Evolutionary conservation across 257 asterid species (phyloP).

Genomic region (Vinca minor): DNA sequence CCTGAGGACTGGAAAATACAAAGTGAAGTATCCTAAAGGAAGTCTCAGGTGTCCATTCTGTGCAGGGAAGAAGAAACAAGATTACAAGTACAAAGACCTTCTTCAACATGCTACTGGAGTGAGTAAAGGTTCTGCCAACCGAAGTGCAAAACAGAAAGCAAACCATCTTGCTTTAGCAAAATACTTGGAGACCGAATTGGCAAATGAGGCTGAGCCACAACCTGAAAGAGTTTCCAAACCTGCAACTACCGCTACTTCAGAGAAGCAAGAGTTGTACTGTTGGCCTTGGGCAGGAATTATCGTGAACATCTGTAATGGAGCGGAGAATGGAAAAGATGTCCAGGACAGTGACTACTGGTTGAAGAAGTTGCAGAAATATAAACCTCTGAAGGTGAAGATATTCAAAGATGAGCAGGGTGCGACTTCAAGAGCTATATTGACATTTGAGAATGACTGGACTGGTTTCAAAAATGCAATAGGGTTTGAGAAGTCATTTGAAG

Average conservation of each 20-base stretch:
- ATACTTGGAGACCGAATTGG: slow-evolving; percentile 49
- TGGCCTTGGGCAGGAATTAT: slow-evolving; percentile 87
- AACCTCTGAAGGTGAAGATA: slow-evolving; percentile 37
- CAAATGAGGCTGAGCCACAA: slow-evolving; percentile 44
- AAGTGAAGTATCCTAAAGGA: slow-evolving; percentile 75
- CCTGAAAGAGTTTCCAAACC: slow-evolving; percentile 36
- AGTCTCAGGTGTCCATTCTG: slow-evolving; percentile 86
- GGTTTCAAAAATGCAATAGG: slow-evolving; percentile 56
- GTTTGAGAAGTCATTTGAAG: slow-evolving; percentile 54
- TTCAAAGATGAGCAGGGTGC: slow-evolving; percentile 33
- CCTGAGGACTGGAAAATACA: slow-evolving; percentile 53
- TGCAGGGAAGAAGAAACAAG: slow-evolving; percentile 93
- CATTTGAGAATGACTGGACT: slow-evolving; percentile 51
- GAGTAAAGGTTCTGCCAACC: slow-evolving; percentile 65
- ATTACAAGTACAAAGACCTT: slow-evolving; percentile 76
- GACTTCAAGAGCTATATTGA: slow-evolving; percentile 36
- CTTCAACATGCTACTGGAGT: slow-evolving; percentile 76
- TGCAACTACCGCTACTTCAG: slow-evolving; percentile 26
- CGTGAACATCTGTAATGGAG: slow-evolving; percentile 37
- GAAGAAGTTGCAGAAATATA: slow-evolving; percentile 35
- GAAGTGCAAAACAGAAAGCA: slow-evolving; percentile 62
- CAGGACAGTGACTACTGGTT: slow-evolving; percentile 35
- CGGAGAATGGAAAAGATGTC: slow-evolving; percentile 20
- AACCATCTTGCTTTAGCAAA: slow-evolving; percentile 69
- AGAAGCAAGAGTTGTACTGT: slow-evolving; percentile 48